These are phyloP conservation scores for Trifolium repens DNA, from an alignment of 306 rosid species.

Conservation along the genomic window DNA sequence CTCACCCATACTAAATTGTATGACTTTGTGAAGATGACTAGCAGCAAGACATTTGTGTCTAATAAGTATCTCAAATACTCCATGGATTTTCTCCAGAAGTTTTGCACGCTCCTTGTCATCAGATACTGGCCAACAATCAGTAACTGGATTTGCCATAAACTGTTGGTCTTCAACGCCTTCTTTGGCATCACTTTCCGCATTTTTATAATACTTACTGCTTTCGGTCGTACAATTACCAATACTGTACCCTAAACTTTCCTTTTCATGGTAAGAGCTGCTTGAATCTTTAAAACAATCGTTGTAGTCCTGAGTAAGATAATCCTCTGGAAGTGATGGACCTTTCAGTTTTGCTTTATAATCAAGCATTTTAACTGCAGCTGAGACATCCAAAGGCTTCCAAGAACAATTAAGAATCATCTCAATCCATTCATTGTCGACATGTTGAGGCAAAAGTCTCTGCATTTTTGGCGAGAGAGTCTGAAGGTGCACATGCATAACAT, in stretches of 20 bases:
- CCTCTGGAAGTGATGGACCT: constrained; percentile 55
- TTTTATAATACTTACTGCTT: constrained; percentile 46
- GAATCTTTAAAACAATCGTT: constrained; percentile 64
- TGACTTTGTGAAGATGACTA: constrained; percentile 83
- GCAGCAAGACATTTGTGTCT: constrained; percentile 79
- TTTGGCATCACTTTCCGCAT: constrained; percentile 47
- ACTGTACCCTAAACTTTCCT: constrained; percentile 47
- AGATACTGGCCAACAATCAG: constrained; percentile 77
- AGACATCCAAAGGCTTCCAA: constrained; percentile 86
- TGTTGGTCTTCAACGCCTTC: constrained; percentile 53
- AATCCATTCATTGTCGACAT: constrained; percentile 74
- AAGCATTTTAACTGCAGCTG: constrained; percentile 78
- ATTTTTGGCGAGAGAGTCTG: constrained; percentile 69
- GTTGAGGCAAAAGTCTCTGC: constrained; percentile 82
- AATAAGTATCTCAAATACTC: constrained; percentile 71
- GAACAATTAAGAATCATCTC: constrained; percentile 81
- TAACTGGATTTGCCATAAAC: constrained; percentile 45
- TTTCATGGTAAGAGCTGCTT: constrained; percentile 57
- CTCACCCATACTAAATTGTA: constrained; percentile 80
- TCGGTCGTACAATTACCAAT: constrained; percentile 44
- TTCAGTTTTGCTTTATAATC: constrained; percentile 51
- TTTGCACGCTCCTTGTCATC: constrained; percentile 80
- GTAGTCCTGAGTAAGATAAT: constrained; percentile 52
- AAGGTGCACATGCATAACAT: constrained; percentile 86
- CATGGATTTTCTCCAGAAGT: constrained; percentile 85